Evolutionary conservation across 441 rosid species (phyloP), one percentile per base, ranked within the genome.

Genomic region (Gossypium schwendimanii): DNA sequence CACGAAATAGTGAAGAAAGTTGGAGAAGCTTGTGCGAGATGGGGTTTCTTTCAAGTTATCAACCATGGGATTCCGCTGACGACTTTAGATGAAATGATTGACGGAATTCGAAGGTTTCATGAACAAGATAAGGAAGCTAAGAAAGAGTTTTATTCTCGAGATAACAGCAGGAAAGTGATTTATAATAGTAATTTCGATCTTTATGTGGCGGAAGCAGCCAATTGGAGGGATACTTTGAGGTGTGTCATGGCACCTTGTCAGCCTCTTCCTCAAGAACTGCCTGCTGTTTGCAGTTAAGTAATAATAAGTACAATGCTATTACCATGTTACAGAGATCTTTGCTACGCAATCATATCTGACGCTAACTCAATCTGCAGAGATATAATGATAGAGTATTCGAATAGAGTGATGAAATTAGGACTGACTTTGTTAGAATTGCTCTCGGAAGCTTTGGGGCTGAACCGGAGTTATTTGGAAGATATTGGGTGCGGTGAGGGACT

Each of bases 181-280:
- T 87, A 81, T 44, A 77, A 64, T 23, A 70, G 76, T 24, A 86
- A 74, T 23, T 85, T 79, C 18, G 77, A 83, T 79, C 73, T 86
- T 28, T 83, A 52, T 39, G 10, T 9, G 1, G 21, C 84, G 3
- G 55, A 73, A 15, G 76, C 75, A 1, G 45, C 81, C 20, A 77
- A 70, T 7, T 88, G 92, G 92, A 81, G 85, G 67, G 91, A 89
- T 58, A 39, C 84, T 8, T 69, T 85, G 28, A 1, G 4, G 47
- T 76, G 86, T 70, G 63, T 12, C 44, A 73, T 84, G 78, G 81
- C 84, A 61, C 89, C 88, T 4, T 11, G 68, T 63, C 87, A 84
- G 21, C 88, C 85, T 0, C 39, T 52, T 0, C 84, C 85, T 4
- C 73, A 85, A 4, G 88, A 88, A 3, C 62, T 86, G 65, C 93